Conservation (phyloP, 2,329 filamentous ascomycete species). For the Graphilbum sp. region DNA sequence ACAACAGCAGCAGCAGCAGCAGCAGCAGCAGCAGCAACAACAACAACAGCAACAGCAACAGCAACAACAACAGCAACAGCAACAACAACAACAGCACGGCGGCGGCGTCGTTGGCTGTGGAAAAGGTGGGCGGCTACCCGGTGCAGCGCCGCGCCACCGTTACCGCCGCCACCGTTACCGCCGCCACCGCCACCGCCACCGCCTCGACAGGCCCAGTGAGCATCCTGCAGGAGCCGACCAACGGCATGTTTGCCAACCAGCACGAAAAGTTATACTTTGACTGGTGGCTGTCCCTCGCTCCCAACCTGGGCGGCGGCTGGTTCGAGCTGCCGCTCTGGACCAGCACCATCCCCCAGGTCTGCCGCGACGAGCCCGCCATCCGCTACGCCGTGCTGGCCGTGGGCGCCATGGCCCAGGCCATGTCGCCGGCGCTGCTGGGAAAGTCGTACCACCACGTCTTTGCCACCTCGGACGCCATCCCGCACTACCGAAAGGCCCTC, state of each 20-base stretch:
- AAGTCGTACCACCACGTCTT: constrained; percentile 2
- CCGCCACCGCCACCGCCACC: not conserved
- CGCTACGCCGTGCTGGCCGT: constrained; percentile 21
- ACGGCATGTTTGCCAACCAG: constrained; percentile 7
- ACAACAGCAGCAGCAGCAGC: too few relatives aligned
- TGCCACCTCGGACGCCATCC: not conserved
- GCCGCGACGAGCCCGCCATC: constrained; percentile 17
- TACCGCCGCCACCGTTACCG: too few relatives aligned
- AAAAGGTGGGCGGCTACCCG: too few relatives aligned
- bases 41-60: too few relatives aligned
- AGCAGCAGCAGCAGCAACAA: too few relatives aligned
- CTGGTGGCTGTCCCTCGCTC: constrained; percentile 11
- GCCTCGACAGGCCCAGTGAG: not conserved
- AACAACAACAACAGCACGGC: too few relatives aligned
- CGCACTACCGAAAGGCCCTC: constrained; percentile 18
- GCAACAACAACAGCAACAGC: too few relatives aligned
- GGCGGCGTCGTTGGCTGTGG: too few relatives aligned
- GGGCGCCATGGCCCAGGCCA: constrained; percentile 15
- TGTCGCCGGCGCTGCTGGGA: constrained; percentile 6
- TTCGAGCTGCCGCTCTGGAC: constrained; percentile 21
- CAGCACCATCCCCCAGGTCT: constrained; percentile 17
- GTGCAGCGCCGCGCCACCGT: too few relatives aligned
- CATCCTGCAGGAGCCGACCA: constrained; percentile 6
- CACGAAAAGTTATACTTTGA: constrained; percentile 14
- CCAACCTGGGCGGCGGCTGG: constrained; percentile 13